Conservation (phyloP, 345 rosid species). For the Clausena lansium region DNA sequence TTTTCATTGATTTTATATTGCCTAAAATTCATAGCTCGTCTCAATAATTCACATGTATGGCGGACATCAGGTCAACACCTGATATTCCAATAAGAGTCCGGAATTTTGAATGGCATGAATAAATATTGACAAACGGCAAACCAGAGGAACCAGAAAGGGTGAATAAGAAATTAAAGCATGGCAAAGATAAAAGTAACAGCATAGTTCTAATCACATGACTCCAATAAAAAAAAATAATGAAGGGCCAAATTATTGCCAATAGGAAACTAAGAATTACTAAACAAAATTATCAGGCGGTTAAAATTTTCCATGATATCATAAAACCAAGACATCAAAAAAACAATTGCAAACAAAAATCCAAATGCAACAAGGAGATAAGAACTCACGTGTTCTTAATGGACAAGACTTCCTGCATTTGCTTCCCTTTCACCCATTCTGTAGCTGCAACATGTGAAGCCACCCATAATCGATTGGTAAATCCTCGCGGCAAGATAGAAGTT, state of each 20-base stretch:
- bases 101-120: neutral
- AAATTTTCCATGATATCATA: neutral
- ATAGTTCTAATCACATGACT: neutral
- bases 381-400: slow-evolving; percentile 95
- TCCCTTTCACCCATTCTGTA: slow-evolving; percentile 99
- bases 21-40: neutral
- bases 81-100: neutral
- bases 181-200: neutral
- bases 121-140: neutral
- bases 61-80: neutral
- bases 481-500: neutral
- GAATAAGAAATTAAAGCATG: neutral
- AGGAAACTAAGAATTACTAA: neutral
- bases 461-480: neutral
- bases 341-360: neutral
- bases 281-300: neutral
- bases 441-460: slow-evolving; percentile 40
- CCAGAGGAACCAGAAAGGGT: neutral
- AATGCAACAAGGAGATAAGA: neutral
- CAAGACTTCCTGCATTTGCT: slow-evolving; percentile 82
- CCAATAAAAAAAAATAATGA: neutral
- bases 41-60: neutral
- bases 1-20: neutral
- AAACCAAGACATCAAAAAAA: neutral
- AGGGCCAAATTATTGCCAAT: neutral